phyloP scores from a whole-genome alignment of 169 alveolate genomes.

The Plasmodium vinckei region DNA sequence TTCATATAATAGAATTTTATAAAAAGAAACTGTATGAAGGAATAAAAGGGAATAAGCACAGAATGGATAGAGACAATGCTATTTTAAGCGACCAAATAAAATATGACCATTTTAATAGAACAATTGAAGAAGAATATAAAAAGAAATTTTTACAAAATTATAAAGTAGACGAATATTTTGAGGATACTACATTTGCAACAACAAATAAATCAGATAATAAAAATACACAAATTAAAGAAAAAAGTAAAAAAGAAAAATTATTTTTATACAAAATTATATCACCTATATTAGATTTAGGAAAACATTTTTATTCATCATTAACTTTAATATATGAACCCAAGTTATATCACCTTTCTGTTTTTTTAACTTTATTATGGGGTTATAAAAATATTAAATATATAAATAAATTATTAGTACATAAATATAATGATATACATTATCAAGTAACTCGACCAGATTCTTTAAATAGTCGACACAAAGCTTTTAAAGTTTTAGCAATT shows the following conservation, averaged over 20 bases:
- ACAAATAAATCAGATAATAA: not conserved
- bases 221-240: not conserved
- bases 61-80: conserved; percentile 11
- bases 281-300: conserved; percentile 46
- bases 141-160: not conserved
- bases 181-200: not conserved
- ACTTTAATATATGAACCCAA: conserved; percentile 57
- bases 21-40: too few relatives aligned
- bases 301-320: conserved; percentile 33
- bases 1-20: too few relatives aligned
- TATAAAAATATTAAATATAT: conserved; percentile 46
- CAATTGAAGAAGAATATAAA: conserved; percentile 39
- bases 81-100: conserved; percentile 30
- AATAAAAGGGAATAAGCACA: not conserved
- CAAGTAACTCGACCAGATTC: conserved; percentile 65
- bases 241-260: conserved; percentile 7
- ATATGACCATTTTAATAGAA: conserved; percentile 26
- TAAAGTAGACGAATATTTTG: conserved; percentile 22
- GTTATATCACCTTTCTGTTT: conserved; percentile 33
- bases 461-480: conserved; percentile 30
- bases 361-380: conserved; percentile 43
- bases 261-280: conserved; percentile 12
- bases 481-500: conserved; percentile 40
- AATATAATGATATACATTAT: conserved; percentile 53
- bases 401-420: conserved; percentile 36